These are phyloP conservation scores for Cercospora sp. DNA, from an alignment of 2,329 filamentous ascomycete genomes.

Conservation along the genomic window DNA sequence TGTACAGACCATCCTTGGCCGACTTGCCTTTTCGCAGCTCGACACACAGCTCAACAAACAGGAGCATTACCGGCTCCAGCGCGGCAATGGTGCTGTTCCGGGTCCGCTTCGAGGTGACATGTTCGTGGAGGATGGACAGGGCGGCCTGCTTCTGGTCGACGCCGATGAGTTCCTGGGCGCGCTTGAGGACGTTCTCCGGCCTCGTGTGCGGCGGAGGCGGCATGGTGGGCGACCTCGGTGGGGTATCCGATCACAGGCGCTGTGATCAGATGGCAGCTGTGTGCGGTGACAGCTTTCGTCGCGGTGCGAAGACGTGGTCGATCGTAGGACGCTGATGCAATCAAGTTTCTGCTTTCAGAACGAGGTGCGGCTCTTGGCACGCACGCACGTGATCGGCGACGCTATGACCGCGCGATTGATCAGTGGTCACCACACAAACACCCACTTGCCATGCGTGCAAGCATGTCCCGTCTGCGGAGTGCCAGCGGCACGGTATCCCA, in stretches of 20 bases:
- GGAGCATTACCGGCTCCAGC: constrained; percentile 96
- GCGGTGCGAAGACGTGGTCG: constrained; percentile 9
- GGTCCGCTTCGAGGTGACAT: constrained; percentile 97
- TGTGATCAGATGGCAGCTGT: constrained; percentile 43
- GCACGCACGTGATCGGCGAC: background rate
- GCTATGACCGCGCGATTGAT: background rate
- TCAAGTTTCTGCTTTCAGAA: constrained; percentile 7
- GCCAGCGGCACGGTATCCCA: background rate
- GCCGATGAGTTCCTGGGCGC: constrained; percentile 97
- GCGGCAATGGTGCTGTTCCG: constrained; percentile 96
- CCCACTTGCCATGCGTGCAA: constrained; percentile 5
- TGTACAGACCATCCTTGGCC: constrained; percentile 97
- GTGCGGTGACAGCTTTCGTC: constrained; percentile 59
- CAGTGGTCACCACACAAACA: background rate
- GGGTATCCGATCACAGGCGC: constrained; percentile 17
- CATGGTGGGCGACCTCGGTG: constrained; percentile 52
- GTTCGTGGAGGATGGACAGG: constrained; percentile 93
- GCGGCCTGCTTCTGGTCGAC: constrained; percentile 91
- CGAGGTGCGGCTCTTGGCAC: constrained; percentile 8
- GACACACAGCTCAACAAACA: constrained; percentile 94
- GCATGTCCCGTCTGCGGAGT: constrained; percentile 1
- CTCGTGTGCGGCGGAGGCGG: constrained; percentile 96
- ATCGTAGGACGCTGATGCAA: constrained; percentile 10
- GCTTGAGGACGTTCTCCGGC: constrained; percentile 98
- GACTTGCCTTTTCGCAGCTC: constrained; percentile 97